These are phyloP conservation scores for Begonia masoniana DNA, from an alignment of 306 rosid genomes.

Conservation along the genomic window DNA sequence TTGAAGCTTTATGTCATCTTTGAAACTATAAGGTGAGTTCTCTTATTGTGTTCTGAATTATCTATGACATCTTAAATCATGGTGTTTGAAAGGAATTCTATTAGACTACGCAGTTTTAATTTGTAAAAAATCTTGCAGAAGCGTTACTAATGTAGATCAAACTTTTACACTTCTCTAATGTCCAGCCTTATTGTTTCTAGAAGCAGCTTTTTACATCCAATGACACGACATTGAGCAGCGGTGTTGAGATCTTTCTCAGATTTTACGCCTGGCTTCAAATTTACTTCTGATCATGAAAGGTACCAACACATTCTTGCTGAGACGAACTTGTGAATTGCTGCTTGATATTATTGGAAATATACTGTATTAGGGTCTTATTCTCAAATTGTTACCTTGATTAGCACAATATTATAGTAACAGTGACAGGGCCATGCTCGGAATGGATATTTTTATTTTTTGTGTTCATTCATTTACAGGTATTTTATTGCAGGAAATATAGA, in stretches of 20 bases:
- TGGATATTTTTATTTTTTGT: too few species aligned
- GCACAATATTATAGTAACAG: background rate
- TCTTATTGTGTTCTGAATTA: too few species aligned
- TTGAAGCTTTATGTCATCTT: slow-evolving; percentile 78
- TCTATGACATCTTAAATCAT: background rate
- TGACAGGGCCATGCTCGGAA: too few species aligned
- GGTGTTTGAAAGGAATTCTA: background rate
- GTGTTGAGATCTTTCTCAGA: slow-evolving; percentile 74
- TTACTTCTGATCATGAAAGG: slow-evolving; percentile 53
- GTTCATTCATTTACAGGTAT: too few species aligned
- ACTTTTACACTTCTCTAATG: slow-evolving; percentile 46
- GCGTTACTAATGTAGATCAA: too few species aligned
- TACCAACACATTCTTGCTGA: slow-evolving; percentile 60
- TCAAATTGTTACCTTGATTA: background rate
- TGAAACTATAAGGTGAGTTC: slow-evolving; percentile 50
- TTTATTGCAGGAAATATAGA: too few species aligned
- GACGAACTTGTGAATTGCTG: slow-evolving; percentile 44
- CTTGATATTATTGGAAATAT: slow-evolving; percentile 15
- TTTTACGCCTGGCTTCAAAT: slow-evolving; percentile 63
- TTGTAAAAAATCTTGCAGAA: too few species aligned
- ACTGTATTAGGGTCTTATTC: background rate
- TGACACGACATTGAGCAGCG: slow-evolving; percentile 62
- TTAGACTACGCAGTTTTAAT: too few species aligned
- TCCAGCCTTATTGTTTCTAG: slow-evolving; percentile 78
- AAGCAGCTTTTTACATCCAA: slow-evolving; percentile 59